Evolutionary conservation across 2,329 filamentous ascomycete species (phyloP).

Genomic region (Sarocladiaceae sp.): DNA sequence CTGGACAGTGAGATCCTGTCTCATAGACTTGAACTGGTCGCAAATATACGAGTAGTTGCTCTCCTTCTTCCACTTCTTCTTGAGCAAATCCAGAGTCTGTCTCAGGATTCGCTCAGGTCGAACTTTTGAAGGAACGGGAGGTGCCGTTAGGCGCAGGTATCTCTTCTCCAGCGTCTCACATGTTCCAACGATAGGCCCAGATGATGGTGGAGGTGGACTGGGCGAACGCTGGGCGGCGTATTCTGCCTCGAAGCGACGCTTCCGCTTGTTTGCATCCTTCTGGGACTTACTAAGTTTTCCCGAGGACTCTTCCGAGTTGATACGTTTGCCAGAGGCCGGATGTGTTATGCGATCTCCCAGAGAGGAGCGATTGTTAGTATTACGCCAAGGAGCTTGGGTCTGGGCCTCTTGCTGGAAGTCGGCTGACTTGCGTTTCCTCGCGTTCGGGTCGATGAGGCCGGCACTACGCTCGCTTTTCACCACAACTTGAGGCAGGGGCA

Average conservation of each 20-base stretch:
- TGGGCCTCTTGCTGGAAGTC: constrained; percentile 51
- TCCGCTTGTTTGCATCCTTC: constrained; percentile 84
- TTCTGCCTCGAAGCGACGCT: constrained; percentile 73
- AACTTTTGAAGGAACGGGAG: constrained; percentile 82
- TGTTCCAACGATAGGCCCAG: constrained; percentile 76
- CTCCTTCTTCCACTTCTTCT: constrained; percentile 90
- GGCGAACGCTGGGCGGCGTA: constrained; percentile 53
- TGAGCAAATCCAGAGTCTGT: constrained; percentile 79
- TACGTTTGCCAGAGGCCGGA: constrained; percentile 36
- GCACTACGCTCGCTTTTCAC: constrained; percentile 63
- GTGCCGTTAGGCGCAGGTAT: constrained; percentile 87
- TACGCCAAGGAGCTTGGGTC: constrained; percentile 72
- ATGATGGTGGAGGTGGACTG: constrained; percentile 48
- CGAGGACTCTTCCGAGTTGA: constrained; percentile 38
- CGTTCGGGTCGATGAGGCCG: constrained; percentile 21
- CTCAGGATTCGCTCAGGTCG: constrained; percentile 75
- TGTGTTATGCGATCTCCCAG: constrained; percentile 74
- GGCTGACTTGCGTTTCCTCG: constrained; percentile 79
- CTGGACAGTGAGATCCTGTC: constrained; percentile 96
- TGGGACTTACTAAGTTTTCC: constrained; percentile 77
- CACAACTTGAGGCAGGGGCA: constrained; percentile 80
- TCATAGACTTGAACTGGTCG: constrained; percentile 98
- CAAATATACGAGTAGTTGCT: constrained; percentile 96
- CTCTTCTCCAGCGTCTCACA: constrained; percentile 83
- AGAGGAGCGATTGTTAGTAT: constrained; percentile 50